Conservation (phyloP, 108 stramenopile species). For the Nitzschia palea region DNA sequence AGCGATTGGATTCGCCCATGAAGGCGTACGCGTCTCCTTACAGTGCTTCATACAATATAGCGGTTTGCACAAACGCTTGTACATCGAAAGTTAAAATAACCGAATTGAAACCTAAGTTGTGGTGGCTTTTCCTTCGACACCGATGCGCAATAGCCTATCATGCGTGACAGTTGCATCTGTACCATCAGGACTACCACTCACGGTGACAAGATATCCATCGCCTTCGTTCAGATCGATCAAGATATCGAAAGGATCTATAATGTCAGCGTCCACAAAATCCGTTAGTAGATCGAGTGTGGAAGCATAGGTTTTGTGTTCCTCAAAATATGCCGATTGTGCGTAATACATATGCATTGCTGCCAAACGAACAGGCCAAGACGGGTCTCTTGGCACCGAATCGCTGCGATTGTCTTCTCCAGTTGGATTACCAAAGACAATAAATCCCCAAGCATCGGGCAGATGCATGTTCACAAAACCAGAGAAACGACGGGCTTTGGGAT, state of each 20-base stretch:
- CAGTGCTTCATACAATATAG: constrained; percentile 78
- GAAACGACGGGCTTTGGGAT: constrained; percentile 32
- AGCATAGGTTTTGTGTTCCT: constrained; percentile 23
- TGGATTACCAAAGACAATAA: constrained; percentile 47
- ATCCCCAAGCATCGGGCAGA: constrained; percentile 70
- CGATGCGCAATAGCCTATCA: constrained; percentile 11
- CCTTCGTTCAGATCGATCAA: background rate
- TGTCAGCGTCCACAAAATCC: constrained; percentile 3
- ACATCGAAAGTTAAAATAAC: constrained; percentile 50
- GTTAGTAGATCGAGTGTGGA: constrained; percentile 2
- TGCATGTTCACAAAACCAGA: constrained; percentile 60
- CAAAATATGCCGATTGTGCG: constrained; percentile 53
- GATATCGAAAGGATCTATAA: constrained; percentile 28
- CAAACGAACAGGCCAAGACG: constrained; percentile 64
- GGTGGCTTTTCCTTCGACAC: background rate
- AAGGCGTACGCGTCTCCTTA: constrained; percentile 69
- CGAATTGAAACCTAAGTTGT: background rate
- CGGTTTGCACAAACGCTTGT: constrained; percentile 52
- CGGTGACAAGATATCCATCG: constrained; percentile 14
- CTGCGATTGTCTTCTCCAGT: background rate
- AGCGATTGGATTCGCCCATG: constrained; percentile 70
- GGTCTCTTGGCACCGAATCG: constrained; percentile 24
- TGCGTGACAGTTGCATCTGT: constrained; percentile 19
- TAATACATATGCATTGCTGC: constrained; percentile 87
- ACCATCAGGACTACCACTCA: constrained; percentile 11